Conservation (phyloP, 306 rosid species). For the Canavalia ensiformis region DNA sequence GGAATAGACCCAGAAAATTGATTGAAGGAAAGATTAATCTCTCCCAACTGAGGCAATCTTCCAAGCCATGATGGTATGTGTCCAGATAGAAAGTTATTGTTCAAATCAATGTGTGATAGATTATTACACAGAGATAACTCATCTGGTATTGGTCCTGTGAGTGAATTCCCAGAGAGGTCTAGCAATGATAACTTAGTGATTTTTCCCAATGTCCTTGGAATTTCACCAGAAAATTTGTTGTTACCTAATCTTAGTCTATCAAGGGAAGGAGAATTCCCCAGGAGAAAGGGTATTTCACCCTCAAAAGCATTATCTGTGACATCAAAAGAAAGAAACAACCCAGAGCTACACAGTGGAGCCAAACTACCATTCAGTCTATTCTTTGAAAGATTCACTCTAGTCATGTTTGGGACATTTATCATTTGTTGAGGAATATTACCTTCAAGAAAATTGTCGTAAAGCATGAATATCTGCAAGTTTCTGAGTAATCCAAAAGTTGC, state of each 20-base stretch:
- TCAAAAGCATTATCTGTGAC: conserved; percentile 76
- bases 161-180: conserved; percentile 79
- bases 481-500: conserved; percentile 65
- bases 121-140: conserved; percentile 81
- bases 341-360: conserved; percentile 68
- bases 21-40: conserved; percentile 76
- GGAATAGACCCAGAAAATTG: conserved; percentile 73
- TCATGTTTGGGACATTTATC: conserved; percentile 63
- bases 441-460: conserved; percentile 89
- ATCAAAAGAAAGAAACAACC: conserved; percentile 78
- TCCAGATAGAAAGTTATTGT: conserved; percentile 72
- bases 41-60: conserved; percentile 69
- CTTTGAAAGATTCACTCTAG: conserved; percentile 72
- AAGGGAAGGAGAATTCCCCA: conserved; percentile 75
- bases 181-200: conserved; percentile 63
- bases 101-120: conserved; percentile 66
- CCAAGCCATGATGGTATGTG: conserved; percentile 83
- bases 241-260: conserved; percentile 77
- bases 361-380: conserved; percentile 86
- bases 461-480: conserved; percentile 67
- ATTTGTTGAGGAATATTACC: conserved; percentile 80
- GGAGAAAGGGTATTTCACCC: conserved; percentile 68
- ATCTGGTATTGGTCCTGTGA: conserved; percentile 72
- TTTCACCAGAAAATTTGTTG: conserved; percentile 74
- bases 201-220: conserved; percentile 77